Base-by-base conservation (phyloP, 208 protist species). In the Acanthamoeba healyi region DNA sequence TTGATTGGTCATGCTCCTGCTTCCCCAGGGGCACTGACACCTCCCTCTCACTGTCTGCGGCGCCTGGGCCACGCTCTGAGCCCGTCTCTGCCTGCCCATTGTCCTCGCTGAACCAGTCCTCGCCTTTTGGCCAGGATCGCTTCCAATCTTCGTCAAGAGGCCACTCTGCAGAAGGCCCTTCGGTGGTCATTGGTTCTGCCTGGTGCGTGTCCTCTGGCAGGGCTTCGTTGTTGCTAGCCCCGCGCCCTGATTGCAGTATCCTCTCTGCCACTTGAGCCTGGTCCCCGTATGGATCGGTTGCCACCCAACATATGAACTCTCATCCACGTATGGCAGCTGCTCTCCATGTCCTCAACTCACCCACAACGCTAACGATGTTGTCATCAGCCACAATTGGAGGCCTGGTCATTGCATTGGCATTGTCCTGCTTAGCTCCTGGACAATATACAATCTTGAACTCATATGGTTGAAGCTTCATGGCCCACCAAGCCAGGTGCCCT, bases 381-480 rank as follows among this genome's bases (percentile, higher is more conserved):
- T 0, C 36, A 5, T 81, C 32, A 0, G 9, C 29, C 7, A 88
- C 42, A 49, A 87, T 6, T 24, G 79, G 79, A 10, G 79, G 42
- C 29, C 44, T 44, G 12, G 40, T 87, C 40, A 87, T 44, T 26
- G 49, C 79, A 56, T 87, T 10, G 0, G 38, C 12, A 46, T 87
- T 87, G 4, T 2, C 2, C 24, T 87, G 79, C 79, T 87, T 87
- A 6, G 36, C 14, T 44, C 12, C 24, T 54, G 14, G 40, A 1
- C 79, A 56, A 54, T 87, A 29, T 9, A 40, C 24, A 29, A 87
- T 87, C n/a, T 87, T 29, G 38, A 61, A 87, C 19, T 87, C 15
- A 87, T 87, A 56, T 54, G 40, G 29, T 10, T 87, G 79, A 6
- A 87, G 79, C 2, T 56, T 26, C 42, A 87, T 44, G 40, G 40